Evolutionary conservation across 768 basidiomycete genomes (phyloP).

Genomic region (Mycena maculata): DNA sequence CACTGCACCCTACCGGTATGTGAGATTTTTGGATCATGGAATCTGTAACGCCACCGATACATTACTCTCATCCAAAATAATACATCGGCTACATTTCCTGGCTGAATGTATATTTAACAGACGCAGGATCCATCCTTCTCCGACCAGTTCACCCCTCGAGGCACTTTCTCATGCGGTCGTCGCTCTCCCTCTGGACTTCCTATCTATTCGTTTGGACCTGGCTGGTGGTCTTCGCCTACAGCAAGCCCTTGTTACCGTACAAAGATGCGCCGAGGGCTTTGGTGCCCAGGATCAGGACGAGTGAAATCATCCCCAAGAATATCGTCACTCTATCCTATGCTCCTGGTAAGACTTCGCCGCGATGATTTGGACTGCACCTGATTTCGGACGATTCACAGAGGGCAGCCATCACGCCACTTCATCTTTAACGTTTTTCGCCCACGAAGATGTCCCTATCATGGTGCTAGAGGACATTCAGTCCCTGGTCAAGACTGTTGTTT

Average conservation of each 20-base stretch:
- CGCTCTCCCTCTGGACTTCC: neutral
- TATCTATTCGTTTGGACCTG: neutral
- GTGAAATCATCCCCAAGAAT: constrained; percentile 16
- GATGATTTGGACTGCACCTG: neutral
- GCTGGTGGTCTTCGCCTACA: neutral
- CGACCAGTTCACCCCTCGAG: no score
- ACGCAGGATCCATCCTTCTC: no score
- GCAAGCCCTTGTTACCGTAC: constrained; percentile 23
- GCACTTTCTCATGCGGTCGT: neutral
- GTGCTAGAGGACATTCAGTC: constrained; percentile 20
- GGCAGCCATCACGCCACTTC: neutral
- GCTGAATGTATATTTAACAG: no score
- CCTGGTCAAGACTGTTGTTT: constrained; percentile 13
- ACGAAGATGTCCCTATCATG: constrained; percentile 18
- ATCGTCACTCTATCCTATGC: constrained; percentile 18
- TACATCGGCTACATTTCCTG: no score
- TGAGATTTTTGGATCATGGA: no score
- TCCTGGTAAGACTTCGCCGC: neutral
- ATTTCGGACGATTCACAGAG: neutral
- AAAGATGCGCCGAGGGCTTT: neutral
- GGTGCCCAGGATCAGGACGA: constrained; percentile 18
- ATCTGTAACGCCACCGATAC: no score
- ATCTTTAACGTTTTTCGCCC: constrained; percentile 19
- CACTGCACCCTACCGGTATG: no score
- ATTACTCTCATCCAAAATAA: no score